Evolutionary conservation across 108 stramenopile genomes (phyloP), one percentile per base, ranked within the genome.

Genomic region (Cylindrotheca fusiformis): DNA sequence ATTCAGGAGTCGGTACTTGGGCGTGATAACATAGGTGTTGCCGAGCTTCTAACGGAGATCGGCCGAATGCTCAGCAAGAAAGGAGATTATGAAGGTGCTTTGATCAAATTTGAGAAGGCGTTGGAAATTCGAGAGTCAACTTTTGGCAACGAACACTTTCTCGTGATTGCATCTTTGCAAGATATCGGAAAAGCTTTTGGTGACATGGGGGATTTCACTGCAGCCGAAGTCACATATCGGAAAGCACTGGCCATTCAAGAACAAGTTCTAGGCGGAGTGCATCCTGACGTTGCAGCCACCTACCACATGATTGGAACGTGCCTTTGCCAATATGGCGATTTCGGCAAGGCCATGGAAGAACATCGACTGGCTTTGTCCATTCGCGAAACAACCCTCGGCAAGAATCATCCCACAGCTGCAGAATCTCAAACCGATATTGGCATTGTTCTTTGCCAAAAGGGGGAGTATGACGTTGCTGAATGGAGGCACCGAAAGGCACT

Each of bases 381-480:
- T 25, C 74, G 74, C 21, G 50, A 59, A 32, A 63, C 66, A 48
- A 30, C 5, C 3, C 48, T 65, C 2, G 77, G 77, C 17, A 68
- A 78, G 57, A 60, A 65, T 22, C 59, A 72, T 45, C 32, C 56
- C 2, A 21, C 28, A 5, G 54, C 67, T 0, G 77, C 77, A 18
- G 53, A 68, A 18, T 68, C 77, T 20, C 70, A 78, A 32, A 64
- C 49, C 5, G 50, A 68, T 20, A 68, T 78, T 33, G 77, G 77
- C 27, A 58, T 64, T 4, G 51, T 71, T 22, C 50, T 62, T 8
- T 72, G 48, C 31, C 56, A 69, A 25, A 62, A 52, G 51, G 74
- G 74, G 4, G 69, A 71, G 23, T 75, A 63, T 36, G 65, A 67
- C 50, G 49, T 47, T 47, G 67, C 74, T 23, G 33, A 59, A 22